Base-by-base conservation (phyloP, 2,329 filamentous ascomycete genomes). In the Dactylellina parvicollis region DNA sequence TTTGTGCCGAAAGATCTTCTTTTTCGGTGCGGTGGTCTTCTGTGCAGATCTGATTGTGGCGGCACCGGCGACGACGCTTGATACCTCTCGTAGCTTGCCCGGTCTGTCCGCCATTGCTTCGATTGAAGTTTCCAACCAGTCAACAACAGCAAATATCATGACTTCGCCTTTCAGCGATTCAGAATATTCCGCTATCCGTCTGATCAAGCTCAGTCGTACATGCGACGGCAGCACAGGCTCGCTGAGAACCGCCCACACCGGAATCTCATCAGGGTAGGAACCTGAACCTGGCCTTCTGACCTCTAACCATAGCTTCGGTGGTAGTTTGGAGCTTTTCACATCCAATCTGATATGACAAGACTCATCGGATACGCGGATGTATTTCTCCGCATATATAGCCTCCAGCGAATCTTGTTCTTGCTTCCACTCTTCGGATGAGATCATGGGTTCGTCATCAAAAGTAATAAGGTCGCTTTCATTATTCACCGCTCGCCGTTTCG, bases 101-200 rank as follows among this genome's bases (percentile, higher is more conserved):
- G 95, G 95, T 67, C 90, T 87, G 74, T 93, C 89, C 60, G 97
- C 89, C 65, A 98, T 91, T n/a, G 82, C 82, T 67, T 92, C 89
- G 75, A 96, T 88, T 76, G 92, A 89, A 75, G 90, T 87, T 79
- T 98, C 93, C 2, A 98, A 82, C 93, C 94, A 98, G 81, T 96
- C 93, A 57, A 94, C 86, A 10, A 96, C 85, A 76, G 91, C 91
- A 81, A 93, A 98, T 10, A 97, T 86, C 90, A 96, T 96, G 38
- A 92, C 91, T 79, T 96, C 92, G 22, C 92, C 94, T 12, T 89
- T 82, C 28, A 96, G 85, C 26, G 88, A 87, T 54, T 88, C 85
- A 1, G 92, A 88, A 79, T 94, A 88, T 3, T 86, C 83, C 3
- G 97, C 83, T 1, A 89, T 88, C 80, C 90, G 89, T 77, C 91